Conservation (phyloP, 1,284 basidiomycete species). For the Ceratobasidium sp. region DNA sequence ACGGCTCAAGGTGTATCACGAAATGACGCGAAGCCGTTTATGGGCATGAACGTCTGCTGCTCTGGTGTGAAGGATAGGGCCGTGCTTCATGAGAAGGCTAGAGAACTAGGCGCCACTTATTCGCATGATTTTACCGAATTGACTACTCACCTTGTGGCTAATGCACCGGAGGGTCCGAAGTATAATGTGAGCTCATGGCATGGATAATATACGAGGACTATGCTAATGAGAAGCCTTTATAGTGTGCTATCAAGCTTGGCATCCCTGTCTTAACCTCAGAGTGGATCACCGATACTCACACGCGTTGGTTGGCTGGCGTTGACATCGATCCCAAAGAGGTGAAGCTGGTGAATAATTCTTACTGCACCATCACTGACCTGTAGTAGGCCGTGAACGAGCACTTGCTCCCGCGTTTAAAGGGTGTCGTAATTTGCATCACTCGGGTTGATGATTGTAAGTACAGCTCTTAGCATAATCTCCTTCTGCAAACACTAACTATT, state of each 20-base stretch:
- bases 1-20: conserved; percentile 10
- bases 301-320: conserved; percentile 49
- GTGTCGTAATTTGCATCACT: conserved; percentile 50
- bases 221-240: background rate
- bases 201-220: background rate
- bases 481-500: background rate
- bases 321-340: conserved; percentile 48
- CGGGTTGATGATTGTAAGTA: conserved; percentile 47
- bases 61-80: conserved; percentile 50
- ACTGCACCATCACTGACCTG: background rate
- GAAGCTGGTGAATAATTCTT: conserved; percentile 1
- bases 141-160: conserved; percentile 51
- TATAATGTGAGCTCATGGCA: conserved; percentile 48
- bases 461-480: background rate
- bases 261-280: conserved; percentile 50
- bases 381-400: conserved; percentile 47
- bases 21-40: conserved; percentile 46
- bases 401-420: conserved; percentile 49
- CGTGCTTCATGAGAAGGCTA: conserved; percentile 40
- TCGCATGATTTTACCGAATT: conserved; percentile 50
- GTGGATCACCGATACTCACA: conserved; percentile 50
- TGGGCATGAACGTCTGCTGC: conserved; percentile 47
- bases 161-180: conserved; percentile 51
- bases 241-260: conserved; percentile 50
- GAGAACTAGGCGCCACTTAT: conserved; percentile 47